phyloP scores from a whole-genome alignment of 2,329 filamentous ascomycete species.

The Ascocoryne sarcoides region DNA sequence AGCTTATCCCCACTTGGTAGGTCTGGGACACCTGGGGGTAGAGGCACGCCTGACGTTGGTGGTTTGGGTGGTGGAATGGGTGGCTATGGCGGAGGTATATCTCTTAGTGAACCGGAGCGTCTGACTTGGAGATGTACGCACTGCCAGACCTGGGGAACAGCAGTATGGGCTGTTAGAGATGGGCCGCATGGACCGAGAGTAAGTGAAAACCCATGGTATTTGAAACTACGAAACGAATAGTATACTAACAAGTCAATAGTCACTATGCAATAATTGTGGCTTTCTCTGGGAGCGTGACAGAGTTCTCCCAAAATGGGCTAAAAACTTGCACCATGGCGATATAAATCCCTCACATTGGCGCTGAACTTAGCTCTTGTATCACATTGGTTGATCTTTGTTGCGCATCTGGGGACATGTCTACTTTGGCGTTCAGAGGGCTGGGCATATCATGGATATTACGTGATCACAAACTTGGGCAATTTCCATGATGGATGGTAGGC shows the following conservation, averaged over 20 bases:
- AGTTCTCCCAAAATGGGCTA: conserved; percentile 69
- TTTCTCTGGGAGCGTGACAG: conserved; percentile 82
- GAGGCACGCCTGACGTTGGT: conserved; percentile 76
- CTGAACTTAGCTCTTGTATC: too few relatives aligned
- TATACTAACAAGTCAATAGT: conserved; percentile 32
- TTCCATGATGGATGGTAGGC: neutral
- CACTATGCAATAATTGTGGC: conserved; percentile 89
- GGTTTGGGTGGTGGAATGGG: conserved; percentile 68
- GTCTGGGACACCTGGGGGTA: conserved; percentile 55
- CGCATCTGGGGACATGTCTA: neutral
- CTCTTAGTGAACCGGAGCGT: conserved; percentile 70
- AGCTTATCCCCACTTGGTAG: conserved; percentile 75
- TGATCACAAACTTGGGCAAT: neutral
- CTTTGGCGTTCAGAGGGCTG: neutral
- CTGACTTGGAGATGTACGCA: conserved; percentile 80
- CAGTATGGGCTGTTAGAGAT: conserved; percentile 91
- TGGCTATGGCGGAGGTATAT: conserved; percentile 45
- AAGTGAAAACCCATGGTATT: conserved; percentile 32
- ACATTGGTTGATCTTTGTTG: too few relatives aligned
- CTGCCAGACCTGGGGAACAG: conserved; percentile 78
- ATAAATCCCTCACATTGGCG: too few relatives aligned
- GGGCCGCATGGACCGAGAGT: conserved; percentile 78
- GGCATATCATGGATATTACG: neutral
- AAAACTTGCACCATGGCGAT: conserved; percentile 50
- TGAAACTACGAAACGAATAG: neutral